These are phyloP conservation scores for Dactylellina haptotyla DNA, from an alignment of 2,329 filamentous ascomycete species.

Conservation along the genomic window DNA sequence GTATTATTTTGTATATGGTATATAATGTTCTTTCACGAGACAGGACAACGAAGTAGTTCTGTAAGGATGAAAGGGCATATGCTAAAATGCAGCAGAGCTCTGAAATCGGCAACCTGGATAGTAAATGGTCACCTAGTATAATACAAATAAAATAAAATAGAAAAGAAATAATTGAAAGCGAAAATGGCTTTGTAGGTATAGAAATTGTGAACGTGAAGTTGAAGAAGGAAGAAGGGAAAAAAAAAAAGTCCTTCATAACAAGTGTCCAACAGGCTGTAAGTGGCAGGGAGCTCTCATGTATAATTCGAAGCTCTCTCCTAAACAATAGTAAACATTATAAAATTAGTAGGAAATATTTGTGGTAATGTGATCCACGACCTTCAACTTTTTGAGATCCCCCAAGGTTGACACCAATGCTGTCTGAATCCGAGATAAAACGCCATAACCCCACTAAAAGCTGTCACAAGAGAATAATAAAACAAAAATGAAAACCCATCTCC, in stretches of 20 bases:
- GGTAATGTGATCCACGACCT: slow-evolving; percentile 11
- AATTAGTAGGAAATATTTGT: slow-evolving; percentile 33
- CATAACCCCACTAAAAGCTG: not conserved
- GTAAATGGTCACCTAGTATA: not conserved
- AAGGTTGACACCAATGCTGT: slow-evolving; percentile 11
- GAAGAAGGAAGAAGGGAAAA: not conserved
- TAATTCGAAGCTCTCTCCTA: not conserved
- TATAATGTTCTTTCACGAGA: not conserved
- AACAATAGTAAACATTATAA: slow-evolving; percentile 41
- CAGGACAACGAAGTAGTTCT: not conserved
- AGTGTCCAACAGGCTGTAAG: not conserved
- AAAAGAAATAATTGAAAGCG: not conserved
- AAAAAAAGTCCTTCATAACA: slow-evolving; percentile 13
- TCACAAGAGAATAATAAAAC: no score
- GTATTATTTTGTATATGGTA: not conserved
- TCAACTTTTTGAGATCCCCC: slow-evolving; percentile 23
- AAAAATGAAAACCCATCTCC: not conserved
- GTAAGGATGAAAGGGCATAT: slow-evolving; percentile 11
- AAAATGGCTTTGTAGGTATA: no score
- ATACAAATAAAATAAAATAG: slow-evolving; percentile 11
- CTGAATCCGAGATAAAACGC: slow-evolving; percentile 10
- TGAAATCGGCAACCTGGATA: not conserved
- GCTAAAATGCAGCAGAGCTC: slow-evolving; percentile 4
- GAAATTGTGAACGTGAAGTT: not conserved
- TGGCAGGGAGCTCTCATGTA: not conserved